Evolutionary conservation across 257 asterid species (phyloP).

Genomic region (Solanum sitiens): DNA sequence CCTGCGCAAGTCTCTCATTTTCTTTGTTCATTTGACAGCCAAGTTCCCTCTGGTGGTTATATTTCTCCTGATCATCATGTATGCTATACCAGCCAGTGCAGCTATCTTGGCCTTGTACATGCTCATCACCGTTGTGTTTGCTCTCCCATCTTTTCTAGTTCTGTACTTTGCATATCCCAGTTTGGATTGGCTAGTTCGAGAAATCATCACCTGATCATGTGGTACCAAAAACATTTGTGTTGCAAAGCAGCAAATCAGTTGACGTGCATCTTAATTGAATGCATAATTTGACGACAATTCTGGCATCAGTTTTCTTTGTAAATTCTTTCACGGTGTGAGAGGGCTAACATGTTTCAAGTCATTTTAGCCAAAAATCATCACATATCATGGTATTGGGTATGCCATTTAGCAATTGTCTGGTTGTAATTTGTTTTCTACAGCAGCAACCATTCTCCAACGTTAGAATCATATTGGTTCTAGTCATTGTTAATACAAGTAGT

Average conservation of each 20-base stretch:
- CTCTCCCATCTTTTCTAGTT: constrained; percentile 73
- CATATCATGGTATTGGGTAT: neutral
- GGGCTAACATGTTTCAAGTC: neutral
- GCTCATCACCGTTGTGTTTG: constrained; percentile 64
- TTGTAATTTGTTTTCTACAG: neutral
- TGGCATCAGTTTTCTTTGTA: neutral
- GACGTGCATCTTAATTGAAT: neutral
- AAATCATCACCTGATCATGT: constrained; percentile 44
- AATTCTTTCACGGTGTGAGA: neutral
- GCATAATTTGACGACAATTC: neutral
- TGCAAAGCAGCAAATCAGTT: neutral
- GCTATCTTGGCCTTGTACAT: constrained; percentile 70
- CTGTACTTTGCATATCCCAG: constrained; percentile 91
- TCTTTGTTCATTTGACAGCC: constrained; percentile 71
- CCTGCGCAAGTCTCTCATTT: constrained; percentile 44
- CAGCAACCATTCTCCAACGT: neutral
- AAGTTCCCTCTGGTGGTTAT: constrained; percentile 78
- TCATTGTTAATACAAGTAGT: neutral
- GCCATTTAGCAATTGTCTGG: neutral
- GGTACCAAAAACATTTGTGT: neutral
- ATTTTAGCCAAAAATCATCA: neutral
- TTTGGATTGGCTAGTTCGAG: constrained; percentile 94
- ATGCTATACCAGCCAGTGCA: constrained; percentile 87
- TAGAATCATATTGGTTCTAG: neutral
- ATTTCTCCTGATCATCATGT: constrained; percentile 61